Percentiles rank a stretch among this genome's conserved stretches.
Conservation (phyloP, 2,329 filamentous ascomycete species). For the Triangularia setosa region DNA sequence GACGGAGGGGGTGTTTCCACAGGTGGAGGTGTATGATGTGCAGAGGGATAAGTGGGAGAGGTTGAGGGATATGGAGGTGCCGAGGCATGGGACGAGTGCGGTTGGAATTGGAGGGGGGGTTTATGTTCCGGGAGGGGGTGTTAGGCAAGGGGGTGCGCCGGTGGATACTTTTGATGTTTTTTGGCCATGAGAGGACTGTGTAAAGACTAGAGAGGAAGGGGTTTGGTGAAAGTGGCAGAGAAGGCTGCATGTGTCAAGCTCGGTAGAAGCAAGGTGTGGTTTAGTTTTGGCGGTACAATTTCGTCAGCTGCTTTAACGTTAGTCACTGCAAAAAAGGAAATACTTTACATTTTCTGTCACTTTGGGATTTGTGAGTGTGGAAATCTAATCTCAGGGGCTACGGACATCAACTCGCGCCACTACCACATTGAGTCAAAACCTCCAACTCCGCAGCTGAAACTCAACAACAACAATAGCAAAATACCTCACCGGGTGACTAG, state of each 20-base stretch:
- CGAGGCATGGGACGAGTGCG: conserved; percentile 20
- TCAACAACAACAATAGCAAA: neutral
- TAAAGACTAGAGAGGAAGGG: neutral
- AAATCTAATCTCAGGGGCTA: neutral
- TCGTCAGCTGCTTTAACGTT: too few relatives aligned
- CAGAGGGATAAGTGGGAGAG: conserved; percentile 15
- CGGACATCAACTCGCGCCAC: neutral
- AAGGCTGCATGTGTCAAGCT: too few relatives aligned
- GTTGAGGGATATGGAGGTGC: conserved; percentile 16
- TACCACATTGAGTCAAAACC: neutral
- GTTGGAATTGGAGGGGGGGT: conserved; percentile 8
- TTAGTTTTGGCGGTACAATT: too few relatives aligned
- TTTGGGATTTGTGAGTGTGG: neutral
- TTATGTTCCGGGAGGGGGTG: conserved; percentile 17
- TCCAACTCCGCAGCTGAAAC: neutral
- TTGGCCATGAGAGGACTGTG: conserved; percentile 1
- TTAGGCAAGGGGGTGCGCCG: conserved; percentile 2
- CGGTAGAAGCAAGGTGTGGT: too few relatives aligned
- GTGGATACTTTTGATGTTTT: conserved; percentile 14
- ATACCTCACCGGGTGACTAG: conserved; percentile 7
- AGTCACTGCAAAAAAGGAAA: too few relatives aligned
- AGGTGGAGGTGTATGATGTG: conserved; percentile 22
- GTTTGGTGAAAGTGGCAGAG: neutral
- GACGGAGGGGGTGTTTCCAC: conserved; percentile 16
- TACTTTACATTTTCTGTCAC: too few relatives aligned